A percentile compares a stretch with the other conserved stretches of the same genome.
Conservation (phyloP, 352 stramenopile species). For the Thalassiosira ordinaria region DNA sequence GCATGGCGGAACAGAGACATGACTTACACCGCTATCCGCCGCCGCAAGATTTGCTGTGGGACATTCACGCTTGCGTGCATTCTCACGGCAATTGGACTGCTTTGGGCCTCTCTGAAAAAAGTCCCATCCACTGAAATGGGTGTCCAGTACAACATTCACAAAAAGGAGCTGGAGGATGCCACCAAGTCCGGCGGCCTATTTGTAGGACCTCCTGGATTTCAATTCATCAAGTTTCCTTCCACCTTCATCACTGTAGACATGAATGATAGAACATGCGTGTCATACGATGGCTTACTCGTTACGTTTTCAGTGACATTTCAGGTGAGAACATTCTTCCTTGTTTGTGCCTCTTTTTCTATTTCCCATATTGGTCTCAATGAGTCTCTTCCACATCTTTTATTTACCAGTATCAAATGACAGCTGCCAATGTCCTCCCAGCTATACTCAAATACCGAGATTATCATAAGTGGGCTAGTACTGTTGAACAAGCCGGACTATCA, state of each 20-base stretch:
- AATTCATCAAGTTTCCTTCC: conserved; percentile 72
- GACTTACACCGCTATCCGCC: background rate
- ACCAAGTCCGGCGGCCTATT: conserved; percentile 53
- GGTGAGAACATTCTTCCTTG: too few relatives aligned
- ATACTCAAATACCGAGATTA: conserved; percentile 64
- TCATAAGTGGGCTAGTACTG: conserved; percentile 52
- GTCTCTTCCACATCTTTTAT: background rate
- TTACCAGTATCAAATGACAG: conserved; percentile 63
- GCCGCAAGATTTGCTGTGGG: background rate
- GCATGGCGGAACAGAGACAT: background rate
- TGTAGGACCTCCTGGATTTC: conserved; percentile 62
- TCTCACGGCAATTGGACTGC: conserved; percentile 22
- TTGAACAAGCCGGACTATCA: conserved; percentile 47
- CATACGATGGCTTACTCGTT: conserved; percentile 58
- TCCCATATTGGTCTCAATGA: background rate
- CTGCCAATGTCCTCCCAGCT: conserved; percentile 38
- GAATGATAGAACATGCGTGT: conserved; percentile 56
- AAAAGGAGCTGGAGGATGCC: conserved; percentile 62
- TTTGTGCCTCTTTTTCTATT: too few relatives aligned
- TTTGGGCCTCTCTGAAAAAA: conserved; percentile 58
- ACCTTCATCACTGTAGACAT: conserved; percentile 62
- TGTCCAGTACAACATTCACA: conserved; percentile 55
- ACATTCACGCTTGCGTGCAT: conserved; percentile 30
- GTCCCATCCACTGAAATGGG: conserved; percentile 45
- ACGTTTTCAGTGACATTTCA: conserved; percentile 65